Base-by-base conservation (phyloP, 192 early-diverging fungal species). In the Coemansia sp. region DNA sequence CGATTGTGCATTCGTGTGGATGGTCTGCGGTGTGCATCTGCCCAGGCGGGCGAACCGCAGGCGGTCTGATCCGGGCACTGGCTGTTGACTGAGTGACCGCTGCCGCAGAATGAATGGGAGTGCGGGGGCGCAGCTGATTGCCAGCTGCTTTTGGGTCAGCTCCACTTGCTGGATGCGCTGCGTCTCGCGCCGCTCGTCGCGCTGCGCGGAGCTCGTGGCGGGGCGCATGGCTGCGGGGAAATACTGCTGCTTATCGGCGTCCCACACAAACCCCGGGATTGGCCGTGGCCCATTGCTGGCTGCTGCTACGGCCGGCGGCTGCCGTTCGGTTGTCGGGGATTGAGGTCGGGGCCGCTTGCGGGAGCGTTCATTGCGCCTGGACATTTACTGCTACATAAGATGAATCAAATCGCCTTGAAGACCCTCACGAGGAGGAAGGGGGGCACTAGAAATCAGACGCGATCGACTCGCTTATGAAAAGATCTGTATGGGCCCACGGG, bases 221-320 rank as follows among this genome's bases (percentile, higher is more conserved):
- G 79, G 71, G 3, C 79, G 67, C 33, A 66, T 81, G 21, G 56
- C 16, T 10, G 31, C 67, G 3, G 79, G 79, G 34, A 81, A 81
- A 45, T 81, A 81, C 39, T 74, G 70, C 33, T 59, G 63, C 17
- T 67, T 75, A 34, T 81, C 70, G 6, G 63, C 67, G 37, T 81
- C 74, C 74, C 74, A 81, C 35, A 76, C 67, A 68, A 81, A 81
- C 17, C 79, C 79, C 7, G 79, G 79, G 16, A 81, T 61, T 8
- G 61, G 9, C 14, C 62, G 69, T 48, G 69, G 56, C 42, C 42
- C n/a, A 13, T 37, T n/a, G 4, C 37, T 14, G 24, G 33, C 40
- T 41, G 48, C 4, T 42, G 62, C 41, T 57, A 39, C 53, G 37
- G 19, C 17, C 10, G 24, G 41, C n/a, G 14, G 64, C 6, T 36